Evolutionary conservation across 2,329 filamentous ascomycete genomes (phyloP).

Genomic region (Sordariomycetes sp.): DNA sequence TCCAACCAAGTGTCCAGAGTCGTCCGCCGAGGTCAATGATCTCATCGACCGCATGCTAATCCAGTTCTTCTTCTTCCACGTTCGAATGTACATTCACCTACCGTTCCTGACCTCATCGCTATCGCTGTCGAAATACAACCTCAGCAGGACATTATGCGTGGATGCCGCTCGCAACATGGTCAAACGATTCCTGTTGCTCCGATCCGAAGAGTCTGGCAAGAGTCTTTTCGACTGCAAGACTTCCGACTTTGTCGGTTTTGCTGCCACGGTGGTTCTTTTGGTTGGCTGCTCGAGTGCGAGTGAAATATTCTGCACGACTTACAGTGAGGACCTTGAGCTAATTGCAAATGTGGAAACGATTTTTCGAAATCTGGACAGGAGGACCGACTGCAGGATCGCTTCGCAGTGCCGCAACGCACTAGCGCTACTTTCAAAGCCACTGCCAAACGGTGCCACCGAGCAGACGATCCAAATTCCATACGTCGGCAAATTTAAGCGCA

Average conservation of each 20-base stretch:
- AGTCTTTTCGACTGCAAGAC: conserved; percentile 35
- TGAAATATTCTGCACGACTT: neutral
- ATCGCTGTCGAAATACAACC: conserved; percentile 7
- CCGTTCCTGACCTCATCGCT: conserved; percentile 34
- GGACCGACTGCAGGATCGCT: neutral
- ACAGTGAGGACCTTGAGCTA: neutral
- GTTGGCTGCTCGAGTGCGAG: conserved; percentile 15
- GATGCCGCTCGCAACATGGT: conserved; percentile 7
- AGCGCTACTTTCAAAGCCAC: neutral
- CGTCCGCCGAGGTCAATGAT: neutral
- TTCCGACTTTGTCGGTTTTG: conserved; percentile 35
- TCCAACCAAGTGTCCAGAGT: conserved; percentile 6
- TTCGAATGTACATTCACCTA: conserved; percentile 32
- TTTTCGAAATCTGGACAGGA: neutral
- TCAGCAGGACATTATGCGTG: conserved; percentile 11
- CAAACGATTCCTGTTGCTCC: conserved; percentile 19
- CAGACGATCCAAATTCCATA: neutral
- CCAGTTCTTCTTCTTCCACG: conserved; percentile 33
- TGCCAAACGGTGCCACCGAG: neutral
- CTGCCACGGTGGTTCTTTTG: conserved; percentile 28
- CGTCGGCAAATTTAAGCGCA: neutral
- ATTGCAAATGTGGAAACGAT: neutral
- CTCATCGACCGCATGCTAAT: conserved; percentile 25
- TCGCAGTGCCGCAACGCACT: neutral
- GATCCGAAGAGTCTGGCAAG: conserved; percentile 14